Evolutionary conservation across 1,284 basidiomycete species (phyloP), one percentile per base, ranked within the genome.

Genomic region (Apiotrichum domesticum): DNA sequence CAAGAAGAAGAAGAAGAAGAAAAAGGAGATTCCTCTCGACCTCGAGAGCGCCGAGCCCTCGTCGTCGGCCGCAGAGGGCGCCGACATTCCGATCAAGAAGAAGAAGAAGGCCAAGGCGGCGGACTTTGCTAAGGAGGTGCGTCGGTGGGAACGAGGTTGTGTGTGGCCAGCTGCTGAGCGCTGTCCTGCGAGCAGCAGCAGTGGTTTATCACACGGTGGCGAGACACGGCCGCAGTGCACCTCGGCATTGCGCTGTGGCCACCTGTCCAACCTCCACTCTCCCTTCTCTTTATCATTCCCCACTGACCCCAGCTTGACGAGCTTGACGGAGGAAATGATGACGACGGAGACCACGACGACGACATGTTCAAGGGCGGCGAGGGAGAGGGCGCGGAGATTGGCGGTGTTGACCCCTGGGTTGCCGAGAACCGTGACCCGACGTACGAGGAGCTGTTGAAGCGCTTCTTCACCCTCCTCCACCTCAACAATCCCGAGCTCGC

Each of bases 401-500:
- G 77, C 61, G 69, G 89, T 47, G 33, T 63, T 34, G 79, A 81
- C 64, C 71, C 78, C 58, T 93, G 96, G 96, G 82, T 96, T 41
- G 85, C 86, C 68, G 90, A 87, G 62, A 91, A 95, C 75, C 85
- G 95, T 45, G 95, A 98, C 77, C 96, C 98, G 72, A 88, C 85
- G 32, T 98, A 98, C 76, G 84, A 84, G 55, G 63, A 95, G 90
- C 90, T 98, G 49, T 84, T 99, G 55, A 86, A 85, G 39, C 88
- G 95, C 45, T 95, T 98, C 80, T 98, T 95, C 80, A 82, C 82
- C 57, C 87, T 89, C 43, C 83, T 98, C 13, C 94, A 97, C 67
- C 87, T 89, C 39, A 90, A 94, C 58, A 98, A 98, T 76, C 95
- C 95, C 11, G 85, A 94, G 52, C 85, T 98, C 39, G 88, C 92